phyloP scores from a whole-genome alignment of 805 yeast species.

The Diddensiella transvaalensis region DNA sequence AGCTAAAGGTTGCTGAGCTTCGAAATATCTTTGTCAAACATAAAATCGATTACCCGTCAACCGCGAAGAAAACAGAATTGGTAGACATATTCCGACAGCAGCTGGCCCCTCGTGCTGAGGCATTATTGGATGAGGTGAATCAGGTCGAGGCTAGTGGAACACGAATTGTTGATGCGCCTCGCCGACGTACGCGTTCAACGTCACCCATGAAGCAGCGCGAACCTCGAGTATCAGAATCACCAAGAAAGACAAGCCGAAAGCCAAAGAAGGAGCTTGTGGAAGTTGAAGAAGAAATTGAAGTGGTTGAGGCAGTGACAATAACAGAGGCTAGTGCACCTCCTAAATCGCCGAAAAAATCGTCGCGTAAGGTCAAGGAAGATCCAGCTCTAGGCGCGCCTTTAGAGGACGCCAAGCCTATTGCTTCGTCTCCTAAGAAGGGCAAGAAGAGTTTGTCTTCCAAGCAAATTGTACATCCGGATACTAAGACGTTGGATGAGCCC shows the following conservation, averaged over 20 bases:
- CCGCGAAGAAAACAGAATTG: conserved; percentile 66
- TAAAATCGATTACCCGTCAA: conserved; percentile 50
- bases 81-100: conserved; percentile 55
- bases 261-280: conserved; percentile 12
- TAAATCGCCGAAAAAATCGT: background rate
- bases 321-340: conserved; percentile 4
- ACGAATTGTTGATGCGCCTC: conserved; percentile 40
- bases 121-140: conserved; percentile 34
- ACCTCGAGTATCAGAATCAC: background rate
- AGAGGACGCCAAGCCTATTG: background rate
- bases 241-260: conserved; percentile 10
- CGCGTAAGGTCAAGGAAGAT: conserved; percentile 1
- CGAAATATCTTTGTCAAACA: conserved; percentile 62
- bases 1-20: conserved; percentile 64
- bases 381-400: conserved; percentile 2
- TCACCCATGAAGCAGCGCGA: conserved; percentile 20
- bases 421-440: conserved; percentile 17
- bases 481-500: conserved; percentile 4
- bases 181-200: conserved; percentile 17
- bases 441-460: conserved; percentile 15
- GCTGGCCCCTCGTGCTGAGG: conserved; percentile 47
- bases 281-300: conserved; percentile 20
- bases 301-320: conserved; percentile 4
- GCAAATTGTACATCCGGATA: conserved; percentile 12
- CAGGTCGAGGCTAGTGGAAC: conserved; percentile 35